Percentiles rank a stretch among this genome's conserved stretches.
Evolutionary conservation across 2,329 filamentous ascomycete genomes (phyloP).

Genomic region (Penicillium sp.): DNA sequence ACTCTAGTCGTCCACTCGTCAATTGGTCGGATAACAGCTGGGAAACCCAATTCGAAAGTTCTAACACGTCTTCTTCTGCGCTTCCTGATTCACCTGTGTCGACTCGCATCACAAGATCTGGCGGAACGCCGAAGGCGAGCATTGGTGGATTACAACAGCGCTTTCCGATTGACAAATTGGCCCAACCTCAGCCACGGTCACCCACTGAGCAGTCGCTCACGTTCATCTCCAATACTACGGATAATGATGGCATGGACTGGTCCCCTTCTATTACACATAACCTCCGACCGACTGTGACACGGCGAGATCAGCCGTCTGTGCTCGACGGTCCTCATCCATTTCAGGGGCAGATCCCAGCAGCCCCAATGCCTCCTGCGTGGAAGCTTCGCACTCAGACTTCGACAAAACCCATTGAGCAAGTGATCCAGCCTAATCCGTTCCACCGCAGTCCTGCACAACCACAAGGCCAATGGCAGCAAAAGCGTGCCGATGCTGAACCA

Average conservation of each 20-base stretch:
- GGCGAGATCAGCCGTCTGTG: conserved; percentile 30
- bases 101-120: conserved; percentile 11
- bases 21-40: conserved; percentile 41
- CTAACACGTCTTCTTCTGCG: conserved; percentile 17
- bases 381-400: conserved; percentile 35
- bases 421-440: conserved; percentile 39
- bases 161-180: conserved; percentile 45
- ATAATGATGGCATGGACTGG: conserved; percentile 51
- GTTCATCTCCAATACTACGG: conserved; percentile 39
- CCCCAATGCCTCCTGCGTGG: conserved; percentile 42
- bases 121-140: conserved; percentile 14
- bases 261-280: conserved; percentile 44
- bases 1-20: conserved; percentile 43
- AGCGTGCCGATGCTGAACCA: conserved; percentile 20
- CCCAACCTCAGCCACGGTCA: conserved; percentile 26
- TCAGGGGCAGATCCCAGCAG: conserved; percentile 42
- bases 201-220: conserved; percentile 21
- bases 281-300: conserved; percentile 32
- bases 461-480: conserved; percentile 22
- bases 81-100: conserved; percentile 13
- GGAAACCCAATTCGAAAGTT: conserved; percentile 24
- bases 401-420: conserved; percentile 36
- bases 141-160: conserved; percentile 20
- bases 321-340: conserved; percentile 43
- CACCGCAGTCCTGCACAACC: conserved; percentile 30